Base-by-base conservation (phyloP, 352 stramenopile species). In the Phytopythium sindhum region DNA sequence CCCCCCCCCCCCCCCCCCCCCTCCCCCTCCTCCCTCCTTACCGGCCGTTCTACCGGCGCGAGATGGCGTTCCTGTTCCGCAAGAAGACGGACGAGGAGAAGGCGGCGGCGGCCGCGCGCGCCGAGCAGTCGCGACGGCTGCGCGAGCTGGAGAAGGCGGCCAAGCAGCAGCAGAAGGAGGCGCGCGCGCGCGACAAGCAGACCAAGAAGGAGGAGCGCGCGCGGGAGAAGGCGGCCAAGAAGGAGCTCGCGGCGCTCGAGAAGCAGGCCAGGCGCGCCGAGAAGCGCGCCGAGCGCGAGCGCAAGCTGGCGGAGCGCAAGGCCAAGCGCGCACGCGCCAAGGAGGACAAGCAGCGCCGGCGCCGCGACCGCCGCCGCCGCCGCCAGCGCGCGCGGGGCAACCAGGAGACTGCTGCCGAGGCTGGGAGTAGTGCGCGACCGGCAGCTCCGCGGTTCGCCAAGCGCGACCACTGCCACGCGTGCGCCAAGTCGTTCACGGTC, bases 391-490 rank as follows among this genome's bases (percentile, higher is more conserved):
- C 42, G 48, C 50, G 48, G 17, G 57, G 21, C 7, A 48, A 10
- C 48, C 33, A 39, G 33, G 33, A 39, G 33, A 6, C 33, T 39
- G 14, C 33, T 2, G 33, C 33, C 1, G 33, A 39, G 10, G 7
- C 33, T 39, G 5, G 7, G 33, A 41, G 33, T 24, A 37, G 5
- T 42, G n/a, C 21, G 64, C 28, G 0, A 21, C 57, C 33, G n/a
- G 54, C 61, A 12, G 45, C 57, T 0, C 73, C 75, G 14, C 55
- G 47, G 17, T 83, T 90, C 39, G 26, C 60, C 12, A 75, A 83
- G 59, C 73, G 68, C 41, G 23, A 37, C 1, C 53, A 66, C 57
- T 90, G 81, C 57, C 65, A 53, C 37, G 71, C 80, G 33, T 90
- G 81, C 55, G 71, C 62, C 8, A 69, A 70, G 42, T 47, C 50